A percentile compares a stretch with the other conserved stretches of the same genome.
These are phyloP conservation scores for Leccinum uliginosum DNA, from an alignment of 768 basidiomycete genomes.

Conservation along the genomic window DNA sequence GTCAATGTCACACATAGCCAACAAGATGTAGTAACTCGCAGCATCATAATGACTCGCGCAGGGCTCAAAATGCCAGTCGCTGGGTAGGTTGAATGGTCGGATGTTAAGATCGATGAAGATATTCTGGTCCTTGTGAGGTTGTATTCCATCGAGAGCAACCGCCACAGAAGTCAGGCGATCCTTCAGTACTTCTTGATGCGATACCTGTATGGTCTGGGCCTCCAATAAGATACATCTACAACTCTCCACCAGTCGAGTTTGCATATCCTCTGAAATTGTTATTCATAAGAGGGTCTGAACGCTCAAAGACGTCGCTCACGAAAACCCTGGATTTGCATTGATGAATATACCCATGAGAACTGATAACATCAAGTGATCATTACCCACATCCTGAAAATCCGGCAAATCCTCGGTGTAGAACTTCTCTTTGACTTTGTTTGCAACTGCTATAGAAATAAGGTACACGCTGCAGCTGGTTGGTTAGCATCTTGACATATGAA, in stretches of 20 bases:
- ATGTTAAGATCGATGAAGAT: constrained; percentile 72
- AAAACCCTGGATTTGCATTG: constrained; percentile 52
- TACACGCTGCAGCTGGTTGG: constrained; percentile 46
- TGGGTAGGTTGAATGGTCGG: constrained; percentile 58
- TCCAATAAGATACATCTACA: constrained; percentile 52
- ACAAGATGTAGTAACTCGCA: constrained; percentile 35
- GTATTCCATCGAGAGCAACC: constrained; percentile 45
- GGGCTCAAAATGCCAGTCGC: constrained; percentile 73
- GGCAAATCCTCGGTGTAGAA: constrained; percentile 72
- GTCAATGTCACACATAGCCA: neutral
- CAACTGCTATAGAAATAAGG: constrained; percentile 62
- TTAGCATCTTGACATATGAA: neutral
- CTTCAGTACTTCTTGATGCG: constrained; percentile 58
- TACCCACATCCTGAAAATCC: constrained; percentile 63
- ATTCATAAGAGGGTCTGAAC: neutral
- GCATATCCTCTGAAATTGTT: constrained; percentile 56
- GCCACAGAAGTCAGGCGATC: constrained; percentile 44
- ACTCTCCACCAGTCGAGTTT: constrained; percentile 55
- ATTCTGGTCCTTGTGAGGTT: constrained; percentile 58
- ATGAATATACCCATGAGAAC: constrained; percentile 8
- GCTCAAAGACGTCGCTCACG: constrained; percentile 38
- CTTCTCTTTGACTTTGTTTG: constrained; percentile 65
- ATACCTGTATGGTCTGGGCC: constrained; percentile 54
- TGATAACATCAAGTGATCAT: constrained; percentile 8
- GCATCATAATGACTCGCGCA: constrained; percentile 73